Evolutionary conservation across 2,329 filamentous ascomycete species (phyloP).

Genomic region (Pyrenophora graminea): DNA sequence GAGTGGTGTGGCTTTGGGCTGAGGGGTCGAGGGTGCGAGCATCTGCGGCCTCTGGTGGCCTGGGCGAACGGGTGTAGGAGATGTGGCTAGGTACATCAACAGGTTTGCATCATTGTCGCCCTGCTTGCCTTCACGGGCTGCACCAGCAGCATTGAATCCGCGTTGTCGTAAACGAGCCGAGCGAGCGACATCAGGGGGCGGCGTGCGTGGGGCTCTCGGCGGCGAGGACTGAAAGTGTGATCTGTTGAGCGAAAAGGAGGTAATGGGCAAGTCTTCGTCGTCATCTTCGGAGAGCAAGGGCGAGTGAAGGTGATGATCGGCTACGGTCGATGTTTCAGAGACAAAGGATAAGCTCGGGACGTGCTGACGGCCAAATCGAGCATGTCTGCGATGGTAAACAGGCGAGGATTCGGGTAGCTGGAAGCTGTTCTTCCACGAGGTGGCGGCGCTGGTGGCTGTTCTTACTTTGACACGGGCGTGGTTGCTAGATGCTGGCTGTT

Average conservation of each 20-base stretch:
- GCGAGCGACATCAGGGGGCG: constrained; percentile 46
- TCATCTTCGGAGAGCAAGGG: constrained; percentile 75
- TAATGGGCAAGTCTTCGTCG: constrained; percentile 76
- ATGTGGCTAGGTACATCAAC: constrained; percentile 86
- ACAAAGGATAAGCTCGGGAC: constrained; percentile 80
- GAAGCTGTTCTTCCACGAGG: constrained; percentile 76
- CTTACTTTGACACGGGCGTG: constrained; percentile 71
- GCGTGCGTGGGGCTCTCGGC: constrained; percentile 57
- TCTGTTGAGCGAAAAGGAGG: constrained; percentile 67
- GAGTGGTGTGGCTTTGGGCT: constrained; percentile 60
- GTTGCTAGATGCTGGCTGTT: constrained; percentile 52
- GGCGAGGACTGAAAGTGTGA: constrained; percentile 75
- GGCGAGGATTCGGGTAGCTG: constrained; percentile 85
- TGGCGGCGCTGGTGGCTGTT: constrained; percentile 61
- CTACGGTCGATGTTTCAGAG: constrained; percentile 69
- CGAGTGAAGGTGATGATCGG: constrained; percentile 59
- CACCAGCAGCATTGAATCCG: constrained; percentile 46
- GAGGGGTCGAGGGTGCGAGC: constrained; percentile 60
- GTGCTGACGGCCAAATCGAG: constrained; percentile 70
- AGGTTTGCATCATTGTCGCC: constrained; percentile 84
- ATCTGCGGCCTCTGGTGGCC: constrained; percentile 52
- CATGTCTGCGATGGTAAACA: constrained; percentile 73
- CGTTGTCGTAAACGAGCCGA: constrained; percentile 48
- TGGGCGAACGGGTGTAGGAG: constrained; percentile 80
- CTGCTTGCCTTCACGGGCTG: constrained; percentile 57